These are phyloP conservation scores for Kondoa subrosea DNA, from an alignment of 768 basidiomycete species.

Conservation along the genomic window DNA sequence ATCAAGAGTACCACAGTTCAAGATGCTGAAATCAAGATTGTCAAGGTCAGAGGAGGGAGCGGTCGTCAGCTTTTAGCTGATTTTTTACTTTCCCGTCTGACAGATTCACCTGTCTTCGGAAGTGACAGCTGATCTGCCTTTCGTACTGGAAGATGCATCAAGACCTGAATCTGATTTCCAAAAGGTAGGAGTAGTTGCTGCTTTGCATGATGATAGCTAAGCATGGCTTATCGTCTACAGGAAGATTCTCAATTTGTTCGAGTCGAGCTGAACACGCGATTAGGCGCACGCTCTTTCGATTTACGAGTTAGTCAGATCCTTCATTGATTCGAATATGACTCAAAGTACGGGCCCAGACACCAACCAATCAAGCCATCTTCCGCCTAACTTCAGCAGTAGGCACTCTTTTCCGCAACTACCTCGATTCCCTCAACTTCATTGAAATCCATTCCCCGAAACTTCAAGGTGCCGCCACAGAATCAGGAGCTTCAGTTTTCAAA, in stretches of 20 bases:
- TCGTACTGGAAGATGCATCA: conserved; percentile 80
- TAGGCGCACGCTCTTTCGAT: conserved; percentile 86
- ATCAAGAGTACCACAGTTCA: conserved; percentile 80
- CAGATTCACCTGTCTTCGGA: conserved; percentile 70
- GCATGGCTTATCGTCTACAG: conserved; percentile 19
- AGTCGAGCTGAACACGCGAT: conserved; percentile 78
- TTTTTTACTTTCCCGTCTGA: not conserved
- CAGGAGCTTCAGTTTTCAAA: conserved; percentile 92
- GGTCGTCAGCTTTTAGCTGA: not conserved
- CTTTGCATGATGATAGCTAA: conserved; percentile 28
- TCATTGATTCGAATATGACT: not conserved
- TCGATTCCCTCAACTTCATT: conserved; percentile 57
- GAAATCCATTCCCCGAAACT: conserved; percentile 98
- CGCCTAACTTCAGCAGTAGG: conserved; percentile 75
- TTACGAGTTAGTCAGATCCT: conserved; percentile 40
- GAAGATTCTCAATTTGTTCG: conserved; percentile 39
- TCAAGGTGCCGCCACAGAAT: conserved; percentile 91
- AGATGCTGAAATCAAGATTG: conserved; percentile 71
- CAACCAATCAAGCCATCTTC: conserved; percentile 91
- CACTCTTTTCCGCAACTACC: conserved; percentile 65
- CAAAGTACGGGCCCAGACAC: conserved; percentile 43
- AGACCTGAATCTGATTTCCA: conserved; percentile 60
- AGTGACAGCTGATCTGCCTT: conserved; percentile 61
- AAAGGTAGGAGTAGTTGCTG: conserved; percentile 44
- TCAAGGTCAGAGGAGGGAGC: conserved; percentile 41